These are phyloP conservation scores for Colletotrichum simmondsii DNA, from an alignment of 2,329 filamentous ascomycete species.

Conservation along the genomic window DNA sequence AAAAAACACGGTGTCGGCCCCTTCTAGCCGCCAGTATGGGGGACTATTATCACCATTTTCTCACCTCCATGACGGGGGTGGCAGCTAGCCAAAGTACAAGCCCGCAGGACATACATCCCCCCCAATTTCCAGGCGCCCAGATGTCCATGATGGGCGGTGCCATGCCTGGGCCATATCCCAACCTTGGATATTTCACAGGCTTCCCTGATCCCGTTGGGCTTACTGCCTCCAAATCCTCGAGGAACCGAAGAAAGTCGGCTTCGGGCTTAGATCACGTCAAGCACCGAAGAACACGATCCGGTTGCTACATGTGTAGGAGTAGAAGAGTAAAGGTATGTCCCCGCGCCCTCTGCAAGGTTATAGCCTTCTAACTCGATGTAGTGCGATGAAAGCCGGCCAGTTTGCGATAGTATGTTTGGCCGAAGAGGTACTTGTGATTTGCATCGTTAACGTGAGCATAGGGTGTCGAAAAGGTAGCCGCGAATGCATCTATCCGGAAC, in stretches of 20 bases:
- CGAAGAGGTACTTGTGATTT: conserved; percentile 27
- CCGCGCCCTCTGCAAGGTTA: not conserved
- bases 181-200: conserved; percentile 59
- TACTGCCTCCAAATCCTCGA: conserved; percentile 58
- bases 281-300: conserved; percentile 91
- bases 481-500: conserved; percentile 90
- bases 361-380: conserved; percentile 49
- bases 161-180: conserved; percentile 57
- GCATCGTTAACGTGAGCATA: conserved; percentile 47
- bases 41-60: conserved; percentile 67
- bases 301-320: conserved; percentile 91
- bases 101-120: conserved; percentile 52
- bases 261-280: conserved; percentile 79
- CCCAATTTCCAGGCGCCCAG: conserved; percentile 46
- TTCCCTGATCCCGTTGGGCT: conserved; percentile 62
- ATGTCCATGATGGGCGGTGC: conserved; percentile 44
- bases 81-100: conserved; percentile 50
- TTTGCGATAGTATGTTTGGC: conserved; percentile 77
- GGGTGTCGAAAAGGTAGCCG: conserved; percentile 93
- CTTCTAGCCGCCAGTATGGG: conserved; percentile 52
- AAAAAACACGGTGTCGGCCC: not conserved
- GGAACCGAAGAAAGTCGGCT: conserved; percentile 62
- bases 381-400: conserved; percentile 91
- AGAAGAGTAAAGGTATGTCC: conserved; percentile 80
- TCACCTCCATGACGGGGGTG: conserved; percentile 62